phyloP scores from a whole-genome alignment of 768 basidiomycete species.

The Piloderma croceum region DNA sequence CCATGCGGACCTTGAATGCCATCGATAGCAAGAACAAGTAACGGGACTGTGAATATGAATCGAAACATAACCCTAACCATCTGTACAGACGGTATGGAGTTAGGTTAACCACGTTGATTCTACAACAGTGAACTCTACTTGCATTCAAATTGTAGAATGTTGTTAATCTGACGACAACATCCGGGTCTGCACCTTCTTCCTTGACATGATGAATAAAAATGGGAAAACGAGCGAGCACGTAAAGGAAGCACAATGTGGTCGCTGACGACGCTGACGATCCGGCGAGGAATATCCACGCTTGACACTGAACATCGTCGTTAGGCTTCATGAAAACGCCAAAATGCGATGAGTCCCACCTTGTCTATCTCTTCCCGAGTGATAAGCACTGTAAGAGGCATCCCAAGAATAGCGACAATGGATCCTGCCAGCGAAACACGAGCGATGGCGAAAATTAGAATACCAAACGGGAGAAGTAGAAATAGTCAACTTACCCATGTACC shows the following conservation, averaged over 20 bases:
- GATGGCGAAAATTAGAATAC: too few species aligned
- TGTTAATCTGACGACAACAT: constrained; percentile 65
- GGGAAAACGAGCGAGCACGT: constrained; percentile 67
- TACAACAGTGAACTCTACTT: constrained; percentile 20
- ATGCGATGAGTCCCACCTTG: constrained; percentile 44
- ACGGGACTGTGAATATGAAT: constrained; percentile 65
- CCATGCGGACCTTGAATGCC: constrained; percentile 45
- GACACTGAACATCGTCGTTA: constrained; percentile 38
- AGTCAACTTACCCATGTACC: constrained; percentile 63
- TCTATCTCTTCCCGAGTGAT: constrained; percentile 53
- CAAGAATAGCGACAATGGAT: constrained; percentile 57
- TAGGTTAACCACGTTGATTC: not conserved
- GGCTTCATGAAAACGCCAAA: constrained; percentile 7
- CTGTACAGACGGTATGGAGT: constrained; percentile 33
- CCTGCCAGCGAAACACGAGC: too few species aligned
- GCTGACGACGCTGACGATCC: constrained; percentile 61
- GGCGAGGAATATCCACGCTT: constrained; percentile 71
- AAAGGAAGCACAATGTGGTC: constrained; percentile 67
- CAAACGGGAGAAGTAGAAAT: too few species aligned
- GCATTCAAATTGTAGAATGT: constrained; percentile 81
- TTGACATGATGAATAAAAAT: constrained; percentile 65
- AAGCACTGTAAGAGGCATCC: constrained; percentile 67
- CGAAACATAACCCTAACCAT: constrained; percentile 68
- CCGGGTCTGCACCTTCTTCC: constrained; percentile 66
- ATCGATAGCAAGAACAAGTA: constrained; percentile 64